A percentile compares a stretch with the other conserved stretches of the same genome.
Conservation (phyloP, 2,329 filamentous ascomycete species). For the Chrysoporthe deuterocubensis region DNA sequence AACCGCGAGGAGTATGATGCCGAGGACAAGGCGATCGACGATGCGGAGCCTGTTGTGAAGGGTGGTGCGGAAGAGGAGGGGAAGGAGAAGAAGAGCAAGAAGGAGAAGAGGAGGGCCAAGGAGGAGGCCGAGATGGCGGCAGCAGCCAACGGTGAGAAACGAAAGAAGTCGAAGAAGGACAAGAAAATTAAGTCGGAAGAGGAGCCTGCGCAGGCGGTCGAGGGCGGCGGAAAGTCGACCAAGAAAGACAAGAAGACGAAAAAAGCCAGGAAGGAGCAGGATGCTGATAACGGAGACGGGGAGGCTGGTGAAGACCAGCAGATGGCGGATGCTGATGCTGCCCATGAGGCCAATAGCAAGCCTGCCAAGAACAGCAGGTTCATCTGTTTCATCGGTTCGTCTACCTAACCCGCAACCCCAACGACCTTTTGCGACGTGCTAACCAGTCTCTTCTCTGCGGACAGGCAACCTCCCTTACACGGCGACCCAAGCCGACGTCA, state of each 20-base stretch:
- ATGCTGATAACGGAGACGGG: constrained; percentile 36
- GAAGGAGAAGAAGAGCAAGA: constrained; percentile 18
- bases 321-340: constrained; percentile 30
- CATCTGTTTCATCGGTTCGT: constrained; percentile 75
- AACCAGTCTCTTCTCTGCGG: constrained; percentile 40
- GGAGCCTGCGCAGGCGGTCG: constrained; percentile 34
- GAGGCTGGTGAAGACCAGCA: constrained; percentile 29
- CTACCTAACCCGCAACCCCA: not conserved
- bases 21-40: constrained; percentile 24
- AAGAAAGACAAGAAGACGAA: constrained; percentile 35
- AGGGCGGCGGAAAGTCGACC: constrained; percentile 32
- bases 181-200: constrained; percentile 26
- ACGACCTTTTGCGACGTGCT: not conserved
- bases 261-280: constrained; percentile 36
- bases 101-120: constrained; percentile 6
- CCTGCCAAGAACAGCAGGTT: constrained; percentile 46
- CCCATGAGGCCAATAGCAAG: constrained; percentile 13
- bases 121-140: not conserved
- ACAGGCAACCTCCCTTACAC: constrained; percentile 86
- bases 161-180: constrained; percentile 19
- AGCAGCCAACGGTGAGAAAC: not conserved
- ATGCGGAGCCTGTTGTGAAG: constrained; percentile 1
- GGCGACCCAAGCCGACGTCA: constrained; percentile 71
- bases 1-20: constrained; percentile 20
- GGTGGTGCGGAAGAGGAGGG: not conserved